Percentiles rank a stretch among this genome's conserved stretches.
phyloP scores from a whole-genome alignment of 164 flowering plant species.

The Protea cynaroides region DNA sequence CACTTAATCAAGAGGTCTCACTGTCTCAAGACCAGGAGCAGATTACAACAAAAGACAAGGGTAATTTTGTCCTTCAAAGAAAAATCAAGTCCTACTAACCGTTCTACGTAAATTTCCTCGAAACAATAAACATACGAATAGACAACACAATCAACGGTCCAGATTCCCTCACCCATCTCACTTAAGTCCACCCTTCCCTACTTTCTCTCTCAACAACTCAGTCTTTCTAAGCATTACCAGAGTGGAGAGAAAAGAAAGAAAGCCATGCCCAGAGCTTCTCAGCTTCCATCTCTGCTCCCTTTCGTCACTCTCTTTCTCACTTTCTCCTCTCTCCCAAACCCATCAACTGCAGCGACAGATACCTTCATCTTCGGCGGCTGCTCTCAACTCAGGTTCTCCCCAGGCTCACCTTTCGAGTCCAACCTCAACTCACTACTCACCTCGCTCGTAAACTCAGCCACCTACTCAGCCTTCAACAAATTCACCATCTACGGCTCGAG shows the following conservation, averaged over 20 bases:
- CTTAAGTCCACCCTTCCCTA: constrained; percentile 3
- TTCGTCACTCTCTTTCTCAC: constrained; percentile 14
- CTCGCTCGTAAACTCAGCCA: constrained; percentile 89
- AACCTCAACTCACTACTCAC: constrained; percentile 79
- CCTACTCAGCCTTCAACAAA: constrained; percentile 71
- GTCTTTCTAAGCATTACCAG: background rate
- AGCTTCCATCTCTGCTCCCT: constrained; percentile 7
- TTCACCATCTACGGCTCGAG: constrained; percentile 47
- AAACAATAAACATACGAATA: constrained; percentile 14
- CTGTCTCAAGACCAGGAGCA: too few species aligned
- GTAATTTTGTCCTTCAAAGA: background rate
- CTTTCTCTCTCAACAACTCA: constrained; percentile 4
- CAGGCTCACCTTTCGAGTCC: constrained; percentile 45
- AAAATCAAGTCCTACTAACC: constrained; percentile 14
- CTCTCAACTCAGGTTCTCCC: constrained; percentile 50
- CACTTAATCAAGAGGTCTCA: too few species aligned
- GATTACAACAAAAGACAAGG: too few species aligned
- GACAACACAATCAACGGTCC: background rate
- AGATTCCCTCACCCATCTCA: background rate
- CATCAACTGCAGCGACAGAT: constrained; percentile 26
- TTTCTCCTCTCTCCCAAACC: constrained; percentile 11
- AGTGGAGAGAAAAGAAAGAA: background rate
- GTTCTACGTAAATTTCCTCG: constrained; percentile 27
- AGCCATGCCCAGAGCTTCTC: constrained; percentile 21
- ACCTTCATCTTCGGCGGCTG: constrained; percentile 81